Base-by-base conservation (phyloP, 2,329 filamentous ascomycete species). In the Fusarium napiforme region DNA sequence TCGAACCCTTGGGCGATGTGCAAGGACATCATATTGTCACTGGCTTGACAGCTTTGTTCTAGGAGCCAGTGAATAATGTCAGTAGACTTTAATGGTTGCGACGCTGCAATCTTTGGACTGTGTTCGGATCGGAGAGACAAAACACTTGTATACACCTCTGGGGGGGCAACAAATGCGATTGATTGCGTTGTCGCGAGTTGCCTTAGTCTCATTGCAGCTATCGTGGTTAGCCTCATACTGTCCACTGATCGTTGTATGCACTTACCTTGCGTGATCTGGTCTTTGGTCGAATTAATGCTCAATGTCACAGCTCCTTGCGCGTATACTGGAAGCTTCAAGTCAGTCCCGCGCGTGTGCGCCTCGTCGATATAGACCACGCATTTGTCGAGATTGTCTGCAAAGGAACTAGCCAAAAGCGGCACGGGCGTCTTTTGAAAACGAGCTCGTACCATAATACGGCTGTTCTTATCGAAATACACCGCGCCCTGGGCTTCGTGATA, bases 121-220 rank as follows among this genome's bases (percentile, higher is more conserved):
- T 26, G 62, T 77, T 0, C 86, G 58, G 62, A 90, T 87, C 56
- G 26, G 6, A 71, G 21, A 18, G 43, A 37, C 0, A 87, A 73
- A 37, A 93, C 91, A 67, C 87, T 90, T 34, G 89, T 87, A 39
- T 91, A 84, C 0, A 92, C 90, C 74, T 92, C 90, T 0, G 87
- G 87, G 0, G 90, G 89, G 0, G 87, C 85, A 26, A 90, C 85
- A 55, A 91, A 88, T 12, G 81, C 79, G 0, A 92, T 78, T 0
- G 87, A 87, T 63, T 93, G 90, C 0, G 87, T 87, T 0, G 84
- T 82, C 0, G 80, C 82, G 0, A 93, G 81, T 50, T 92, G 87
- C 4, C 91, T 84, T 1, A 93, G 79, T 66, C 91, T 82, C 90
- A 93, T 93, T 0, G 90, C 90, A 60, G 90, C 91, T 89, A 67